Evolutionary conservation across 495 filamentous ascomycete species (phyloP).

Genomic region (Parathielavia hyrcaniae): DNA sequence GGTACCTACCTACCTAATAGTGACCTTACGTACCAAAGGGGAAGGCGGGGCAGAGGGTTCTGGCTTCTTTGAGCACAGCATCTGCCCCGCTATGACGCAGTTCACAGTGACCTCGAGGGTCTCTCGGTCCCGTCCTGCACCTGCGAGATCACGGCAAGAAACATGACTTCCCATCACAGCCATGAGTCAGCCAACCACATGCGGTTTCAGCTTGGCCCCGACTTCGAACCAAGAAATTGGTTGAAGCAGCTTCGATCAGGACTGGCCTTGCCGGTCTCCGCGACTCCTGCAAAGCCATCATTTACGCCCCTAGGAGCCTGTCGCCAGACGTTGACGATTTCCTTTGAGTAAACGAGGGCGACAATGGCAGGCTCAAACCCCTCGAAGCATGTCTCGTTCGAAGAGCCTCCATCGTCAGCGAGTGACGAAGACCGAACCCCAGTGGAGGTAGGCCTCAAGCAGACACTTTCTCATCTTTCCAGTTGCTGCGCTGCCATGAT

Average conservation of each 20-base stretch:
- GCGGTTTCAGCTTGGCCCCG: neutral
- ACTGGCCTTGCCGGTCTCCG: neutral
- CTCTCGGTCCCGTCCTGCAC: neutral
- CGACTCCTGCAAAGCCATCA: no score
- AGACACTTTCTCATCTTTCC: neutral
- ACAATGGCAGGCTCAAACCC: constrained; percentile 2
- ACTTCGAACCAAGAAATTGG: neutral
- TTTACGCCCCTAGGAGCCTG: neutral
- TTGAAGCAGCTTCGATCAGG: neutral
- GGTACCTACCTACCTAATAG: neutral
- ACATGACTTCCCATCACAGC: neutral
- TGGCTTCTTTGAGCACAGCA: neutral
- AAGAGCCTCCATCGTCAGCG: constrained; percentile 26
- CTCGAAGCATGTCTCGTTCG: constrained; percentile 5
- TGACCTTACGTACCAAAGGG: neutral
- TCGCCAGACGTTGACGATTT: neutral
- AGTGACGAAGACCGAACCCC: constrained; percentile 40
- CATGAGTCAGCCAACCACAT: constrained; percentile 3
- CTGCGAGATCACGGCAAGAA: neutral
- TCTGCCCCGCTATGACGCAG: constrained; percentile 20
- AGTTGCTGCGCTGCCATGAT: neutral
- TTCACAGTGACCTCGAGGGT: neutral
- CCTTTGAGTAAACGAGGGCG: neutral
- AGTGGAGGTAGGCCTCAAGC: constrained; percentile 35
- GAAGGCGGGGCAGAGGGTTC: neutral